phyloP scores from a whole-genome alignment of 139 green algal species.

The Picochlorum sp. region DNA sequence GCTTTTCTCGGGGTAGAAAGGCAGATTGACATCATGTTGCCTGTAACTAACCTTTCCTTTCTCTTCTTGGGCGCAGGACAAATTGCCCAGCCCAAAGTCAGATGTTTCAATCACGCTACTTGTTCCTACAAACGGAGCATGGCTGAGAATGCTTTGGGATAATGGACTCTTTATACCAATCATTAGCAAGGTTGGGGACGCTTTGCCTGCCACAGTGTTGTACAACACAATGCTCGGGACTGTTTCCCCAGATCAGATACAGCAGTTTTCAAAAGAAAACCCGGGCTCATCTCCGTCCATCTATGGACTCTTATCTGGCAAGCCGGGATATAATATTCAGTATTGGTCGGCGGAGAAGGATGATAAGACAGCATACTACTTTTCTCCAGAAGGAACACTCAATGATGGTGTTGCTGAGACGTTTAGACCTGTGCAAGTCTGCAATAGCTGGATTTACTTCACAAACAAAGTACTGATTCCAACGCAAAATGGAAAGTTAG shows the following conservation, averaged over 20 bases:
- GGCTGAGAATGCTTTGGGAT: conserved; percentile 10
- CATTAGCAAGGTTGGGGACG: neutral
- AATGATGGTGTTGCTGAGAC: neutral
- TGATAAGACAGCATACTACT: neutral
- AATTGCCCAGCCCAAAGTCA: conserved; percentile 15
- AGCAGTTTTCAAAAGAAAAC: neutral
- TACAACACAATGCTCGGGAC: conserved; percentile 10
- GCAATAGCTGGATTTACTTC: conserved; percentile 19
- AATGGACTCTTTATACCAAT: conserved; percentile 22
- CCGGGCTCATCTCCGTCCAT: conserved; percentile 1
- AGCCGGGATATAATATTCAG: neutral
- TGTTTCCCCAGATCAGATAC: conserved; percentile 2
- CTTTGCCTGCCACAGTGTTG: neutral
- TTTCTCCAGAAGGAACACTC: neutral
- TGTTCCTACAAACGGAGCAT: conserved; percentile 24
- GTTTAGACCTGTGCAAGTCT: conserved; percentile 2
- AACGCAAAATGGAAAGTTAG: conserved; percentile 5
- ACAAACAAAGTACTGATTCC: conserved; percentile 25
- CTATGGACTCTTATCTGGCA: neutral
- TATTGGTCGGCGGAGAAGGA: neutral
- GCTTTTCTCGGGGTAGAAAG: no score
- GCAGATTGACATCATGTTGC: no score
- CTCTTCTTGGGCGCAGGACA: conserved; percentile 8
- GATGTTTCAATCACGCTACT: conserved; percentile 20
- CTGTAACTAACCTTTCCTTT: neutral